These are phyloP conservation scores for Lodderomyces jiufengensis DNA, from an alignment of 1,139 yeast species.

Conservation along the genomic window DNA sequence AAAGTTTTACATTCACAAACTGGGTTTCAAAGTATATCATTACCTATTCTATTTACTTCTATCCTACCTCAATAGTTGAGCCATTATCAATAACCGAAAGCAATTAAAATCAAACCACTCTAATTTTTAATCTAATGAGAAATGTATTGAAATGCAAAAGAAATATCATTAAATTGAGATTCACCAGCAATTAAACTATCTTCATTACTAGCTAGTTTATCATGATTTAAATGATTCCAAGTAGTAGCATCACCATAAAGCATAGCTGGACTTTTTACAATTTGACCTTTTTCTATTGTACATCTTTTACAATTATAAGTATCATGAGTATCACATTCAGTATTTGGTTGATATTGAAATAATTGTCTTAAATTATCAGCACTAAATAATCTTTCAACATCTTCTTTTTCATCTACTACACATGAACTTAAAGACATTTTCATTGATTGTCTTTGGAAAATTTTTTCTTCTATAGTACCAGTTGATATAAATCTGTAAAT, in stretches of 20 bases:
- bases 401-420: conserved; percentile 95
- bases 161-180: conserved; percentile 60
- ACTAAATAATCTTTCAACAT: conserved; percentile 87
- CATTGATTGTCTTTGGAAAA: conserved; percentile 96
- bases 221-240: conserved; percentile 86
- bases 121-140: conserved; percentile 47
- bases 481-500: conserved; percentile 91
- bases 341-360: conserved; percentile 65
- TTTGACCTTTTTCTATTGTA: conserved; percentile 51
- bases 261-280: conserved; percentile 75
- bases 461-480: conserved; percentile 94
- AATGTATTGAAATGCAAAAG: conserved; percentile 89
- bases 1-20: too few relatives aligned
- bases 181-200: conserved; percentile 79
- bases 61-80: too few relatives aligned
- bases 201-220: conserved; percentile 59
- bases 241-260: conserved; percentile 96
- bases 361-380: conserved; percentile 74
- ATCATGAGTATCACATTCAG: conserved; percentile 88
- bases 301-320: conserved; percentile 89
- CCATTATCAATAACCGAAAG: too few relatives aligned
- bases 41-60: too few relatives aligned
- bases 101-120: too few relatives aligned
- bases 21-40: too few relatives aligned
- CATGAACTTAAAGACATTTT: conserved; percentile 89